A percentile compares a stretch with the other conserved stretches of the same genome.
These are phyloP conservation scores for Leptosphaerulina australis DNA, from an alignment of 2,329 filamentous ascomycete genomes.

Conservation along the genomic window DNA sequence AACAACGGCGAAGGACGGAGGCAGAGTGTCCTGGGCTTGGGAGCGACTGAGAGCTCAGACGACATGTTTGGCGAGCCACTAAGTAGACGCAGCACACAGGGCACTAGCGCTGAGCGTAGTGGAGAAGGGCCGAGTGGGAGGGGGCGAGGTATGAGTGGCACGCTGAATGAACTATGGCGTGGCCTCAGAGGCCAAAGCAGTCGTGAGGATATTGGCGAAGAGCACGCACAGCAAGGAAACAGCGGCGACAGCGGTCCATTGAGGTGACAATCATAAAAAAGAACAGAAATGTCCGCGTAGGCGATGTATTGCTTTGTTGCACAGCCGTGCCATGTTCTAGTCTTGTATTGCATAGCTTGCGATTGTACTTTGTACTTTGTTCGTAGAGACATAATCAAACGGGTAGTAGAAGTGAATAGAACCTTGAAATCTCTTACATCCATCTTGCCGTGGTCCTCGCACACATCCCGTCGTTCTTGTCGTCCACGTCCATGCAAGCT, in stretches of 20 bases:
- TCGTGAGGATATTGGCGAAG: conserved; percentile 17
- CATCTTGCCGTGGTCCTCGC: no score
- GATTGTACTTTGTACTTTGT: no score
- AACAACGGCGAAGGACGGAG: conserved; percentile 11
- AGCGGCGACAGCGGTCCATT: not conserved
- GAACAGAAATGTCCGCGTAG: no score
- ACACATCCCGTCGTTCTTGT: no score
- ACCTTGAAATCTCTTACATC: no score
- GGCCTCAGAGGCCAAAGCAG: conserved; percentile 30
- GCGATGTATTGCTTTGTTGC: no score
- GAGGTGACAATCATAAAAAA: not conserved
- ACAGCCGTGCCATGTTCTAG: no score
- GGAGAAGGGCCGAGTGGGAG: not conserved
- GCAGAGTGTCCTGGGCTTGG: conserved; percentile 33
- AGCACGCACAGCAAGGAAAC: not conserved
- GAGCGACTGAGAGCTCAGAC: conserved; percentile 17
- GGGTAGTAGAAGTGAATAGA: no score
- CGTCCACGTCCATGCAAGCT: no score
- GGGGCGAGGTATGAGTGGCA: conserved; percentile 40
- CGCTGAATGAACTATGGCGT: conserved; percentile 40
- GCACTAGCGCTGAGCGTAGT: conserved; percentile 13
- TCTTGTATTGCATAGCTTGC: no score
- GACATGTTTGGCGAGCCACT: conserved; percentile 29
- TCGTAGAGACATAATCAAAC: no score
- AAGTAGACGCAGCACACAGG: conserved; percentile 29